Conservation (phyloP, 148 eudicot genomes). For the Chenopodium berlandieri region DNA sequence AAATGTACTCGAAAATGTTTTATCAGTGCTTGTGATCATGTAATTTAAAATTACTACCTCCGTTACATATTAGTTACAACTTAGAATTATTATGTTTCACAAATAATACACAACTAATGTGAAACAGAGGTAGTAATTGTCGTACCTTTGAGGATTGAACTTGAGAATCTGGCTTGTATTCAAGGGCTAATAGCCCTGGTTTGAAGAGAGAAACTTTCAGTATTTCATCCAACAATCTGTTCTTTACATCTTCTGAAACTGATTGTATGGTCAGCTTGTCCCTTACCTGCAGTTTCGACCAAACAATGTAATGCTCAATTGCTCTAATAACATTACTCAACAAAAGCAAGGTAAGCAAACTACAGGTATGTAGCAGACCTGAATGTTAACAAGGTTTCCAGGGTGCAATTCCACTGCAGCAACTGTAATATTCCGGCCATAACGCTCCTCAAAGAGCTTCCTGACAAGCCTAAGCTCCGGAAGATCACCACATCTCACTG, state of each 20-base stretch:
- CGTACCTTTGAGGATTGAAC: constrained; percentile 12
- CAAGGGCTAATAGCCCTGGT: constrained; percentile 46
- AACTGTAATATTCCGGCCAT: constrained; percentile 50
- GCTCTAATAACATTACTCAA: too few species aligned
- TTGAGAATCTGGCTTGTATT: constrained; percentile 37
- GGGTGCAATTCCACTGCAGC: constrained; percentile 58
- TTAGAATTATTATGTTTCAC: too few species aligned
- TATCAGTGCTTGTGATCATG: not conserved
- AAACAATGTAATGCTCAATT: not conserved
- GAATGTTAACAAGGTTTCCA: constrained; percentile 67
- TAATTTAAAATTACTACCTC: too few species aligned
- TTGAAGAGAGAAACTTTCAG: constrained; percentile 39
- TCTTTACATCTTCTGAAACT: constrained; percentile 53
- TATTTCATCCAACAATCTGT: constrained; percentile 59
- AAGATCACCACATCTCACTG: constrained; percentile 67
- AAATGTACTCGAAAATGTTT: not conserved
- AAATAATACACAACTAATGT: too few species aligned
- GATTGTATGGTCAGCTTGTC: constrained; percentile 38
- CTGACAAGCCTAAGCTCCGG: constrained; percentile 66
- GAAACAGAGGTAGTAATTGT: not conserved
- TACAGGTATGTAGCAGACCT: constrained; percentile 30
- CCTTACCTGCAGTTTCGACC: constrained; percentile 40
- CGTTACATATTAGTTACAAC: too few species aligned
- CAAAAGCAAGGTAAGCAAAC: not conserved
- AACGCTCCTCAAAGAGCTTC: constrained; percentile 64